phyloP scores from a whole-genome alignment of 768 basidiomycete species.

The Hydnomerulius pinastri region DNA sequence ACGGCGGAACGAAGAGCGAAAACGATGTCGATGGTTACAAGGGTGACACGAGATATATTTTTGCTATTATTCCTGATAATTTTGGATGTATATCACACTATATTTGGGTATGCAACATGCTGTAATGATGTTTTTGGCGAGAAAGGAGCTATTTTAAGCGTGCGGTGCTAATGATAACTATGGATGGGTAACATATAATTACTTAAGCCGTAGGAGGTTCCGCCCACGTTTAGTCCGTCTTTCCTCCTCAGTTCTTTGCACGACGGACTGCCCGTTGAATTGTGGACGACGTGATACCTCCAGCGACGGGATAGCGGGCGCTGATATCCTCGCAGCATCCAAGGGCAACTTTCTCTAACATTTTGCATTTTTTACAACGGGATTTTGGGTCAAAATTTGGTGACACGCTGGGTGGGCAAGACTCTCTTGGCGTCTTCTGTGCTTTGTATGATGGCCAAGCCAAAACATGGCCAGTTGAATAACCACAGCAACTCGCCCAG shows the following conservation, averaged over 20 bases:
- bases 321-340: not conserved
- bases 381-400: constrained; percentile 19
- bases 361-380: constrained; percentile 6
- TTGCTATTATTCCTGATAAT: no score
- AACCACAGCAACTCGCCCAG: constrained; percentile 19
- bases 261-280: constrained; percentile 12
- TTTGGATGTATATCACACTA: constrained; percentile 3
- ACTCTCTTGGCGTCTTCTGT: constrained; percentile 39
- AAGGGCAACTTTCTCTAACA: not conserved
- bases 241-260: constrained; percentile 3
- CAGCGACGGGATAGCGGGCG: not conserved
- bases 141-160: constrained; percentile 14
- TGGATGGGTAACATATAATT: constrained; percentile 13
- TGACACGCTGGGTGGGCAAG: constrained; percentile 35
- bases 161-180: constrained; percentile 1
- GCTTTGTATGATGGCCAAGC: constrained; percentile 55
- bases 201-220: constrained; percentile 23
- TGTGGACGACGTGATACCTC: not conserved
- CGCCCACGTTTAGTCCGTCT: constrained; percentile 10
- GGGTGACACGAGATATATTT: constrained; percentile 8
- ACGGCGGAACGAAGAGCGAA: constrained; percentile 57
- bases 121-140: constrained; percentile 1
- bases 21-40: constrained; percentile 42
- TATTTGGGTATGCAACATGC: constrained; percentile 1
- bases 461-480: constrained; percentile 39